Evolutionary conservation across 2,329 filamentous ascomycete species (phyloP).

Genomic region (Cladorrhinum sp.): DNA sequence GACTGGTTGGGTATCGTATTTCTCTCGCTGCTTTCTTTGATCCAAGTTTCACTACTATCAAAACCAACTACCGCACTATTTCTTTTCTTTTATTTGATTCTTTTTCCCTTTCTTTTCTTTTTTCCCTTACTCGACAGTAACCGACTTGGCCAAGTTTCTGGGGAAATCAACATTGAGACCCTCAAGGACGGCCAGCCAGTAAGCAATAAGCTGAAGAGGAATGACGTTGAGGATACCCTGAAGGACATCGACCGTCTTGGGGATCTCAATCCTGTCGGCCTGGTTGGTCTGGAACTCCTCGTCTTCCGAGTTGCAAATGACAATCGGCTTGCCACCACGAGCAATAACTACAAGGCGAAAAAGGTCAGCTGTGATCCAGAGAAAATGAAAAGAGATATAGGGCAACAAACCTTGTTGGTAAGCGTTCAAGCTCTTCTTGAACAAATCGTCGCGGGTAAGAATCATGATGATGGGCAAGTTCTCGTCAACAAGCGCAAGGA

Average conservation of each 20-base stretch:
- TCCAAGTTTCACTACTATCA: neutral
- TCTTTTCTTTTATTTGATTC: neutral
- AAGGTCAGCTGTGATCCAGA: conserved; percentile 25
- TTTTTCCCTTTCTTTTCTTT: conserved; percentile 2
- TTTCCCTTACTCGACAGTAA: conserved; percentile 84
- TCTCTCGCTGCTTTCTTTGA: neutral
- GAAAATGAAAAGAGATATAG: neutral
- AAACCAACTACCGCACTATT: no score
- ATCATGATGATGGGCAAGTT: conserved; percentile 99
- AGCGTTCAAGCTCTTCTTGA: conserved; percentile 98
- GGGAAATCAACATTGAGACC: conserved; percentile 98
- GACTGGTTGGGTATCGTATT: neutral
- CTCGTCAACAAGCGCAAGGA: conserved; percentile 94
- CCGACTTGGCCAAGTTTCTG: conserved; percentile 96
- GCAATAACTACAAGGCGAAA: conserved; percentile 68
- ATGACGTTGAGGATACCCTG: conserved; percentile 98
- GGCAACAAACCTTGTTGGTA: conserved; percentile 81
- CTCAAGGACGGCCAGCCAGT: conserved; percentile 96
- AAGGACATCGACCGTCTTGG: conserved; percentile 89
- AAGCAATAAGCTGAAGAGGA: conserved; percentile 94
- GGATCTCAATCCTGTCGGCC: conserved; percentile 96
- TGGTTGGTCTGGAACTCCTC: conserved; percentile 83
- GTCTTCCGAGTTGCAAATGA: conserved; percentile 92
- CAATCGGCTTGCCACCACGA: conserved; percentile 91
- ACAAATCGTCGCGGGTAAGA: conserved; percentile 90